Evolutionary conservation across 352 stramenopile genomes (phyloP).

Genomic region (Thalassiosira gravida): DNA sequence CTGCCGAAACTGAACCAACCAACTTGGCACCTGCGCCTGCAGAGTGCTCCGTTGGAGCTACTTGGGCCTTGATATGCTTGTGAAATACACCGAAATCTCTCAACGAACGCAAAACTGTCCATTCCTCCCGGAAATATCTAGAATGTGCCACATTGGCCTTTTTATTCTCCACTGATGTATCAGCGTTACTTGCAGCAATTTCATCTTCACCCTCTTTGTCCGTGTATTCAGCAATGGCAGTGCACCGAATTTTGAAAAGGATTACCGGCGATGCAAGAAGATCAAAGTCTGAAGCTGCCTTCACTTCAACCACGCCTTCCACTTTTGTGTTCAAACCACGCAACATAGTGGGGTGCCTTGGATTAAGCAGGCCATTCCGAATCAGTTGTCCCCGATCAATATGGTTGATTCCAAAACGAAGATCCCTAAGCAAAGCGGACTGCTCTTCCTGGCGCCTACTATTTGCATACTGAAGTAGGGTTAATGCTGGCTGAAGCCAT

Average conservation of each 20-base stretch:
- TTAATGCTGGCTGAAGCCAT: conserved; percentile 72
- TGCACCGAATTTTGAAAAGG: conserved; percentile 80
- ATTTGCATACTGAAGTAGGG: conserved; percentile 78
- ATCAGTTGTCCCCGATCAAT: conserved; percentile 81
- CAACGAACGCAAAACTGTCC: conserved; percentile 78
- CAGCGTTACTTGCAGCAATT: conserved; percentile 10
- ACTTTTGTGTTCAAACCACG: conserved; percentile 69
- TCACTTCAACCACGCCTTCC: conserved; percentile 71
- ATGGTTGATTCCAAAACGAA: conserved; percentile 83
- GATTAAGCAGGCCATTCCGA: conserved; percentile 80
- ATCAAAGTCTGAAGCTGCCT: conserved; percentile 62
- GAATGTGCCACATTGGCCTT: conserved; percentile 18
- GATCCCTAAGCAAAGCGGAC: conserved; percentile 73
- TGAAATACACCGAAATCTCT: conserved; percentile 85
- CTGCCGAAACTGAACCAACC: conserved; percentile 72
- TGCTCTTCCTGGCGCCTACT: conserved; percentile 66
- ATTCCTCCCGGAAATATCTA: conserved; percentile 81
- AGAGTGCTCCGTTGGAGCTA: conserved; percentile 67
- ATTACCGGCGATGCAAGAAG: conserved; percentile 49
- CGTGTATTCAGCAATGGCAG: conserved; percentile 69
- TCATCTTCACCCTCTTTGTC: conserved; percentile 57
- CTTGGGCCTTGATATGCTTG: conserved; percentile 83
- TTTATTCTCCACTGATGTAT: conserved; percentile 33
- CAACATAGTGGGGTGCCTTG: conserved; percentile 76
- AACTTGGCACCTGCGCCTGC: conserved; percentile 65